Evolutionary conservation across 257 asterid species (phyloP).

Genomic region (Salvia miltiorrhiza): DNA sequence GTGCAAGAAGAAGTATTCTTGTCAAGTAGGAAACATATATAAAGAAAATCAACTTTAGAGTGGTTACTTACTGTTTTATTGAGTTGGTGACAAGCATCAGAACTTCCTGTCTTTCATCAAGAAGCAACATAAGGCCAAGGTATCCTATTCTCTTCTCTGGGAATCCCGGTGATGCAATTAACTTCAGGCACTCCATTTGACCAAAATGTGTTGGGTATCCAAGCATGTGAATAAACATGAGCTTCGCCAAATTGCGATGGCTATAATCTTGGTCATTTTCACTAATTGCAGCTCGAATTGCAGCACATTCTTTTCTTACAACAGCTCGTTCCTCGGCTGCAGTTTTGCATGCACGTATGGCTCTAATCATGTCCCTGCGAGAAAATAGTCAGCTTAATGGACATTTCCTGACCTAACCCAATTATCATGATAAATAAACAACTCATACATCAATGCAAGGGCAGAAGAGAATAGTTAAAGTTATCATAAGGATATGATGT

Average conservation of each 20-base stretch:
- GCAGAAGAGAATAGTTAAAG: background rate
- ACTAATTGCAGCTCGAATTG: conserved; percentile 84
- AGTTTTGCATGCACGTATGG: conserved; percentile 88
- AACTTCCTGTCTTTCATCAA: conserved; percentile 98
- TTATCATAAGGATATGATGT: background rate
- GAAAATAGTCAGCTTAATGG: conserved; percentile 13
- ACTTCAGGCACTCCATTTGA: conserved; percentile 95
- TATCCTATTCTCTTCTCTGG: conserved; percentile 97
- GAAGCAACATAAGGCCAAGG: conserved; percentile 94
- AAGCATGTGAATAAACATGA: conserved; percentile 97
- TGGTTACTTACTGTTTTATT: conserved; percentile 79
- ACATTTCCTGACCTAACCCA: background rate
- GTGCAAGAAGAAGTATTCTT: conserved; percentile 4
- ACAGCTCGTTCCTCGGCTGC: conserved; percentile 96
- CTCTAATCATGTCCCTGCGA: conserved; percentile 95
- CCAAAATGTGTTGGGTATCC: conserved; percentile 98
- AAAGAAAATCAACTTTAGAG: conserved; percentile 9
- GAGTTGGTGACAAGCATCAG: conserved; percentile 94
- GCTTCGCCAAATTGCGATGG: conserved; percentile 92
- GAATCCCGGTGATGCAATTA: conserved; percentile 91
- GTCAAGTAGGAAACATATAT: conserved; percentile 4
- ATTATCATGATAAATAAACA: conserved; percentile 17
- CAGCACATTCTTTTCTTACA: conserved; percentile 91
- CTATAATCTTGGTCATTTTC: conserved; percentile 81
- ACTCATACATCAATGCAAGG: background rate